Conservation (phyloP, 2,329 filamentous ascomycete genomes). For the Fusarium gaditjirri region DNA sequence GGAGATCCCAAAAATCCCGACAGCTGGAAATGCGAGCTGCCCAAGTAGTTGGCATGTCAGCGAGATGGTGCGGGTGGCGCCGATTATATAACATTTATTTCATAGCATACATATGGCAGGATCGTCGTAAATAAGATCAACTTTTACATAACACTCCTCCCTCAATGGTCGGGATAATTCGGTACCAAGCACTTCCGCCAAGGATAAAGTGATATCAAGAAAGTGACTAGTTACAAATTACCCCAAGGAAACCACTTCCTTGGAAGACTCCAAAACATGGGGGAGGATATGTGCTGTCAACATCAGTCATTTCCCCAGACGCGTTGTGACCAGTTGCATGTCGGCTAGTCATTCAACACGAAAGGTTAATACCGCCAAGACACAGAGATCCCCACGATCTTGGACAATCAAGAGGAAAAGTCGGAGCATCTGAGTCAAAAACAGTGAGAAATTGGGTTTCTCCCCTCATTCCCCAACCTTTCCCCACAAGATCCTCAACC, state of each 20-base stretch:
- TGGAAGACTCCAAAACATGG: conserved; percentile 15
- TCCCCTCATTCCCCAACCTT: conserved; percentile 32
- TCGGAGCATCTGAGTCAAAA: conserved; percentile 16
- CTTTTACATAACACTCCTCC: background rate
- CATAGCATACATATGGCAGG: conserved; percentile 2
- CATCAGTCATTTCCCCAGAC: conserved; percentile 29
- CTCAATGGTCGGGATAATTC: background rate
- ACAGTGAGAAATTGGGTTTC: background rate
- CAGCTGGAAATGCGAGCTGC: conserved; percentile 23
- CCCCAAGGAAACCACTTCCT: conserved; percentile 7
- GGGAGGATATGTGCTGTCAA: background rate
- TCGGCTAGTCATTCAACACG: background rate
- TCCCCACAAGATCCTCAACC: conserved; percentile 20
- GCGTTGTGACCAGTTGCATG: background rate
- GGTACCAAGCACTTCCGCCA: background rate
- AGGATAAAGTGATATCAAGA: conserved; percentile 19
- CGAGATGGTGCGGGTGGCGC: background rate
- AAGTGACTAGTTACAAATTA: background rate
- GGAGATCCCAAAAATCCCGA: conserved; percentile 5
- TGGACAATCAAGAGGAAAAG: conserved; percentile 24
- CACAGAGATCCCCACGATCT: conserved; percentile 12
- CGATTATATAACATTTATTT: conserved; percentile 5
- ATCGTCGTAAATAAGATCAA: conserved; percentile 12
- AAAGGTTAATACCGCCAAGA: conserved; percentile 19
- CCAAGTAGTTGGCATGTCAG: background rate